These are phyloP conservation scores for Arthroderma sp. DNA, from an alignment of 2,329 filamentous ascomycete species.

Conservation along the genomic window DNA sequence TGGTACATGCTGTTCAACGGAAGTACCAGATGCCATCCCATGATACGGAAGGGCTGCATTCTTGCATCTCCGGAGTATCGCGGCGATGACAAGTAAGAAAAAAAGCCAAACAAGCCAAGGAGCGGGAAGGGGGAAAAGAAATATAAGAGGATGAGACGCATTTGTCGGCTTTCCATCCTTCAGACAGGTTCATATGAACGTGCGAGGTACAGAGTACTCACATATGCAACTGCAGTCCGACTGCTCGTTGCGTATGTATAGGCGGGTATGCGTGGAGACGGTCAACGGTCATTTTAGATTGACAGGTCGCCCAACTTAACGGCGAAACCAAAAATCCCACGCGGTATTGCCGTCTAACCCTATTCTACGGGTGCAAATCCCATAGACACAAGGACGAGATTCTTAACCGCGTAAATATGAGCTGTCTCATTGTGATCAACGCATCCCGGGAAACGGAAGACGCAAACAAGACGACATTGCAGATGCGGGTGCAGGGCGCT, in stretches of 20 bases:
- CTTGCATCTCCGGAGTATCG: not conserved
- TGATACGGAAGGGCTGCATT: not conserved
- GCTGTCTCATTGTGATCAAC: not conserved
- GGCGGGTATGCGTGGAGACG: not conserved
- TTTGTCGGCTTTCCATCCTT: not conserved
- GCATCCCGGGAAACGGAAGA: too few species aligned
- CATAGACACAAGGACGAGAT: not conserved
- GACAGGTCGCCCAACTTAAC: not conserved
- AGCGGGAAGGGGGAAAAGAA: not conserved
- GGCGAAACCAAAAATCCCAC: not conserved
- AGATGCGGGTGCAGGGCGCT: not conserved
- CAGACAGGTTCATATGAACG: not conserved
- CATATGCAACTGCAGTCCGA: too few species aligned
- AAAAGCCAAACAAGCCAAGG: conserved; percentile 2
- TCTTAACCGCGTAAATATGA: not conserved
- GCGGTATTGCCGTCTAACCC: conserved; percentile 1
- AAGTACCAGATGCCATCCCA: not conserved
- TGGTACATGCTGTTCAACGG: not conserved
- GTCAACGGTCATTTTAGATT: not conserved
- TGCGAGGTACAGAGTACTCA: not conserved
- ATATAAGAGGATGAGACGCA: not conserved
- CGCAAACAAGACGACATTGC: not conserved
- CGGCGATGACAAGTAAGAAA: not conserved
- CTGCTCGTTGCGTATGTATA: too few species aligned
- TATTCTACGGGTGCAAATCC: not conserved